Evolutionary conservation across 768 basidiomycete species (phyloP), one percentile per base, ranked within the genome.

Genomic region (Trametes maxima): DNA sequence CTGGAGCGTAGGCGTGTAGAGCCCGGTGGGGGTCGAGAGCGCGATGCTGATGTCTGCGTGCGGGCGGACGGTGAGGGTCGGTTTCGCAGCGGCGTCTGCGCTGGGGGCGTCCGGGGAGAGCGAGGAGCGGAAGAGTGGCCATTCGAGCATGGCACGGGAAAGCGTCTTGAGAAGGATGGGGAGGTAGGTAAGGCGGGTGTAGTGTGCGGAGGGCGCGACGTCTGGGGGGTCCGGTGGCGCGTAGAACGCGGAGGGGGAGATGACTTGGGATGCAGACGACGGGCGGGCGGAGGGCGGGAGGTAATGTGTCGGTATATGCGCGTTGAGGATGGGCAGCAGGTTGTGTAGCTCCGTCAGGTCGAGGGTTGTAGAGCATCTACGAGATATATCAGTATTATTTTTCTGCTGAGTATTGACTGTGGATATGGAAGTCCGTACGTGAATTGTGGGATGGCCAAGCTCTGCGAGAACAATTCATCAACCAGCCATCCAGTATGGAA

Each of bases 161-260:
- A 95, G 87, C 0, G 88, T 87, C 72, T 95, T 95, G 67, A 94
- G 76, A 8, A 95, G 82, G 69, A 94, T 77, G 11, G 93, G 94
- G 35, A 95, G 86, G 73, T 89, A 90, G 0, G 92, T 94, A 33
- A 95, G 74, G 37, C 82, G 83, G 28, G 82, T 76, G 74, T 83
- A 92, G 42, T 84, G 83, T 21, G 78, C 82, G 2, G 79, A 74
- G 11, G 79, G 76, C 0, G 84, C 81, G n/a, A 86, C 74, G 3
- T 73, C 57, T 3, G 81, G 75, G 0, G 76, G 76, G 0, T 71
- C 51, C 0, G 83, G 82, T 13, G 70, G 66, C 0, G 78, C 73
- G 55, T 78, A 66, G 56, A 81, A 71, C 2, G 78, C 67, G 7
- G 75, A 69, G 17, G 81, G 78, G 42, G 79, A 79, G 53, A 80